These are phyloP conservation scores for Trichoderma citrinoviride DNA, from an alignment of 2,329 filamentous ascomycete species.

Conservation along the genomic window DNA sequence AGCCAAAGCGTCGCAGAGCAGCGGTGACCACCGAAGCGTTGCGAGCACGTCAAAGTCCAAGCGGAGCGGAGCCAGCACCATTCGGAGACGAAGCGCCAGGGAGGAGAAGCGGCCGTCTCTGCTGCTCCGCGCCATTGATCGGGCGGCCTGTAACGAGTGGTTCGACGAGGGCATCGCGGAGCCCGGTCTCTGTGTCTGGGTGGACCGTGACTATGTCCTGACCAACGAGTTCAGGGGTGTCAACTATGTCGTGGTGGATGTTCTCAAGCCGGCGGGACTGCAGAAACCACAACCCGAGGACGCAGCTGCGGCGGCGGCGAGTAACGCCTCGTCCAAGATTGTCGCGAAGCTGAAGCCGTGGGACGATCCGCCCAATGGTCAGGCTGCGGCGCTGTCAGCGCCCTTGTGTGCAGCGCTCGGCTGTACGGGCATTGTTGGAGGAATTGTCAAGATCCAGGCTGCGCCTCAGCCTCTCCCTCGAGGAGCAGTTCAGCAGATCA, in stretches of 20 bases:
- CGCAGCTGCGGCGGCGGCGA: conserved; percentile 56
- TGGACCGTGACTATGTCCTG: conserved; percentile 73
- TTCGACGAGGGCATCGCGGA: conserved; percentile 67
- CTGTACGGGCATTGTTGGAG: conserved; percentile 72
- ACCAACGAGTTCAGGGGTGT: conserved; percentile 72
- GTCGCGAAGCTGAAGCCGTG: conserved; percentile 74
- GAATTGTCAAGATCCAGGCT: conserved; percentile 81
- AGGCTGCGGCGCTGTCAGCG: conserved; percentile 75
- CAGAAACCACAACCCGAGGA: conserved; percentile 68
- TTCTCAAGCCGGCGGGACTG: conserved; percentile 79
- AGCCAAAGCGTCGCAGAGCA: conserved; percentile 62
- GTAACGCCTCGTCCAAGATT: conserved; percentile 52
- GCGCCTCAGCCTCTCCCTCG: conserved; percentile 70
- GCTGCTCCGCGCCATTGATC: conserved; percentile 79
- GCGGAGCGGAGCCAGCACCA: conserved; percentile 72
- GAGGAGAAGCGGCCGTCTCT: conserved; percentile 67
- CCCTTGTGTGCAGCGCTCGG: conserved; percentile 72
- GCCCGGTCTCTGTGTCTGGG: conserved; percentile 71
- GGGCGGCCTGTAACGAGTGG: conserved; percentile 66
- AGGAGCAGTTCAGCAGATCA: conserved; percentile 63
- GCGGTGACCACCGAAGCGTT: conserved; percentile 76
- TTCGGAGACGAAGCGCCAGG: conserved; percentile 53
- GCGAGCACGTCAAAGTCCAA: conserved; percentile 77
- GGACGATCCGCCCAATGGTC: conserved; percentile 82
- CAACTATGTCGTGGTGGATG: conserved; percentile 75